Percentiles rank a stretch among this genome's conserved stretches.
phyloP scores from a whole-genome alignment of 31 red algal genomes.

The Endocladia muricata region DNA sequence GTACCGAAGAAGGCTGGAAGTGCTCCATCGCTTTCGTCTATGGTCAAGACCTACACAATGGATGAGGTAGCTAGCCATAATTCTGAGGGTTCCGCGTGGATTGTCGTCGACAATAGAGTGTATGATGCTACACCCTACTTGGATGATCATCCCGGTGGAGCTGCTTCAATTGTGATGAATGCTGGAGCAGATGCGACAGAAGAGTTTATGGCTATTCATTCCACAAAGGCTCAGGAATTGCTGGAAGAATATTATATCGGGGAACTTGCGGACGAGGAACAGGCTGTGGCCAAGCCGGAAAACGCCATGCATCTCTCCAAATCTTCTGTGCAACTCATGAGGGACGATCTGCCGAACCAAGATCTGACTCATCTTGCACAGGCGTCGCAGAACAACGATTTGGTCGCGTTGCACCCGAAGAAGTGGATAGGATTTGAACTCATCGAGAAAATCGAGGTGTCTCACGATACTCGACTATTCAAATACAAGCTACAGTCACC shows the following conservation, averaged over 20 bases:
- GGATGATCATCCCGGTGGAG: constrained; percentile 93
- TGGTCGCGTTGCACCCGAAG: constrained; percentile 74
- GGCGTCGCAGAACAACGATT: neutral
- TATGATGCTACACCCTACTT: constrained; percentile 91
- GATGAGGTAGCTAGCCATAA: constrained; percentile 75
- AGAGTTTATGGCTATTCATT: constrained; percentile 95
- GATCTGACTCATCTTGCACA: constrained; percentile 6
- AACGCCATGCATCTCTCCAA: constrained; percentile 59
- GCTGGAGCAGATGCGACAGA: constrained; percentile 84
- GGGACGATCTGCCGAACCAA: constrained; percentile 69
- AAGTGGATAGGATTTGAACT: constrained; percentile 76
- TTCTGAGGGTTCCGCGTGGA: constrained; percentile 81
- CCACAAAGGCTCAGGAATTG: constrained; percentile 65
- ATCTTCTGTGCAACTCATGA: constrained; percentile 74
- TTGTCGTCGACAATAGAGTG: constrained; percentile 87
- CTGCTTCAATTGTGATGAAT: constrained; percentile 90
- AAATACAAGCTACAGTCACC: constrained; percentile 74
- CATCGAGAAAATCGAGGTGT: constrained; percentile 61
- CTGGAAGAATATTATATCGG: constrained; percentile 92
- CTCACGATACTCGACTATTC: constrained; percentile 75
- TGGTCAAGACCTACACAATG: constrained; percentile 73
- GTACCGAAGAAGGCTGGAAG: constrained; percentile 27
- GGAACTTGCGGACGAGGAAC: constrained; percentile 32
- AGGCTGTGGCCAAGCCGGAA: neutral
- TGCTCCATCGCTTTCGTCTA: constrained; percentile 31